Conservation (phyloP, 164 flowering plant genomes). For the Vitis rotundifolia region DNA sequence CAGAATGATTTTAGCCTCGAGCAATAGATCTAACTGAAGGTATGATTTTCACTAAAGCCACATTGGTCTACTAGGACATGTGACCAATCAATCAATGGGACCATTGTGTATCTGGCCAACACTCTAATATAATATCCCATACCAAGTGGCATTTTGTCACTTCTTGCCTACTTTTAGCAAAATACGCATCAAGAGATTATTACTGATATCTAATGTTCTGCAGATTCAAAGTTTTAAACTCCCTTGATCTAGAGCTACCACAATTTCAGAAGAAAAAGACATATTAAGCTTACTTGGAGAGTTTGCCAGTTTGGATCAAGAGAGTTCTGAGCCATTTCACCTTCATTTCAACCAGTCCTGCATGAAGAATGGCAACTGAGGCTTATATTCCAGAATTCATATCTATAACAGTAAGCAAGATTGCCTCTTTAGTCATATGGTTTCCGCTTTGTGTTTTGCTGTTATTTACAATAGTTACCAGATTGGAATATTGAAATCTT, state of each 20-base stretch:
- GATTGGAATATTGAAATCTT: not conserved
- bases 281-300: conserved; percentile 7
- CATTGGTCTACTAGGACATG: conserved; percentile 10
- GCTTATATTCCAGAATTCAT: conserved; percentile 30
- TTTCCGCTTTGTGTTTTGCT: not conserved
- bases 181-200: conserved; percentile 14
- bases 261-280: conserved; percentile 5
- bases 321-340: conserved; percentile 4
- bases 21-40: not conserved
- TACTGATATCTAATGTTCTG: conserved; percentile 10
- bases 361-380: conserved; percentile 46
- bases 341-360: conserved; percentile 13
- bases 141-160: conserved; percentile 55
- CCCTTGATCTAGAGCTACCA: not conserved
- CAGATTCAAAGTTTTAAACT: conserved; percentile 8
- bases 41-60: conserved; percentile 1
- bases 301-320: conserved; percentile 3
- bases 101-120: conserved; percentile 31
- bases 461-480: not conserved
- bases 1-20: not conserved
- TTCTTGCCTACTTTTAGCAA: conserved; percentile 32
- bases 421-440: conserved; percentile 3
- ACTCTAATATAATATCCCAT: conserved; percentile 23
- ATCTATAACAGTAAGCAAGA: conserved; percentile 30
- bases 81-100: conserved; percentile 21